These are phyloP conservation scores for Cystoisospora suis DNA, from an alignment of 169 alveolate species.

Conservation along the genomic window DNA sequence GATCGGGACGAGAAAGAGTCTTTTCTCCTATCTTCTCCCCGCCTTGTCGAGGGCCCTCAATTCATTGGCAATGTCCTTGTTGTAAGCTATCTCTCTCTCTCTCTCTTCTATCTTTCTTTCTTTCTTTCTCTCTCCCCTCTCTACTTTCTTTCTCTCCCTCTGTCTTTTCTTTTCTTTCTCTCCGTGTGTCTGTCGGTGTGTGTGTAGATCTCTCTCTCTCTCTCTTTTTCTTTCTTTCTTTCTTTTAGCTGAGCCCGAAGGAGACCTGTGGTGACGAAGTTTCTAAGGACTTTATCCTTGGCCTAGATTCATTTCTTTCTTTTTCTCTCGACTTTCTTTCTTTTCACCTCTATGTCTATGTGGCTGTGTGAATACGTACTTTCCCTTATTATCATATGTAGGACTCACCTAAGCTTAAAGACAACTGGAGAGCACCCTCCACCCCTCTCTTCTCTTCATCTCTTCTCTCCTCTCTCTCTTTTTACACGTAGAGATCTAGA, in stretches of 20 bases:
- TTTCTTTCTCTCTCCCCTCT: neutral
- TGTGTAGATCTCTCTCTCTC: neutral
- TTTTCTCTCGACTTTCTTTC: neutral
- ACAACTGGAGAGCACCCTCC: too few relatives aligned
- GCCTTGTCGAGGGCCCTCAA: constrained; percentile 38
- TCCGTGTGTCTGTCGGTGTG: neutral
- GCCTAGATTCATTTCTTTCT: too few relatives aligned
- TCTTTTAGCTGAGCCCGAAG: too few relatives aligned
- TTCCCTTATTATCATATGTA: too few relatives aligned
- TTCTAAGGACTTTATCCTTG: too few relatives aligned
- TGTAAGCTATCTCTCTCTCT: constrained; percentile 6
- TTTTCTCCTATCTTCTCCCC: neutral
- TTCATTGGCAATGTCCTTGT: constrained; percentile 57
- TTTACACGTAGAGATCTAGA: too few relatives aligned
- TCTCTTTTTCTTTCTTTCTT: neutral
- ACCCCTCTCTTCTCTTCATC: neutral
- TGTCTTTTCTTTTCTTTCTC: neutral
- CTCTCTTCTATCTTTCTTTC: neutral
- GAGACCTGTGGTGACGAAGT: too few relatives aligned
- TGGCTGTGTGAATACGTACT: too few relatives aligned
- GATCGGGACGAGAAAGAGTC: neutral
- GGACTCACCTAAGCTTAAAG: too few relatives aligned
- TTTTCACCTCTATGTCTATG: neutral
- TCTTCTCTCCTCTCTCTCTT: too few relatives aligned
- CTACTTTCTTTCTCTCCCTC: neutral